Evolutionary conservation across 2,329 filamentous ascomycete species (phyloP).

Genomic region (Tolypocladium paradoxum): DNA sequence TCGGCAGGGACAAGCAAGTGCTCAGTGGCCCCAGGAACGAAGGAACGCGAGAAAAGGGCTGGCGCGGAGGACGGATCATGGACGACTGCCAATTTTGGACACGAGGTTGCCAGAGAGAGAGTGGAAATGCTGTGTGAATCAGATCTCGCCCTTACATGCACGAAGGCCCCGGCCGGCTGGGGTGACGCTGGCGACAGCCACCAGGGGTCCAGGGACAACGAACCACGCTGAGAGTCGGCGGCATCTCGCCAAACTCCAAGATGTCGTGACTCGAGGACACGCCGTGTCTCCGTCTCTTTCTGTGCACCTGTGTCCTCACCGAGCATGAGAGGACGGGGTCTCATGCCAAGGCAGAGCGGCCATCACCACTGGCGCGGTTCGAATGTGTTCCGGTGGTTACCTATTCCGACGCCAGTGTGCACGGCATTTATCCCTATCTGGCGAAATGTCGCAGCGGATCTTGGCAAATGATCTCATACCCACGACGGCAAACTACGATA

Average conservation of each 20-base stretch:
- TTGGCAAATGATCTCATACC: not conserved
- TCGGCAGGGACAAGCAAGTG: not conserved
- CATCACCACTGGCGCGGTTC: not conserved
- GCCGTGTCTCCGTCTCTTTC: not conserved
- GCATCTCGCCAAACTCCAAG: not conserved
- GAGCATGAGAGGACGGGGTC: not conserved
- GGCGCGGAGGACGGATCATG: not conserved
- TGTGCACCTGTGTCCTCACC: not conserved
- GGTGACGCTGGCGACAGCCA: constrained; percentile 3
- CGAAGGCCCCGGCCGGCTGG: not conserved
- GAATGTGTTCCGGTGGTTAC: too few species aligned
- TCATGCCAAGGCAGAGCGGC: not conserved
- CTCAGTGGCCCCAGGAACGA: not conserved
- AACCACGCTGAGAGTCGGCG: not conserved
- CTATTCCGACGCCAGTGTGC: not conserved
- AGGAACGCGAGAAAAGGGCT: not conserved
- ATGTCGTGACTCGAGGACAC: not conserved
- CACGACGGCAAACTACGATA: not conserved
- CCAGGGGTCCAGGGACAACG: constrained; percentile 7
- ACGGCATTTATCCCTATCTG: not conserved
- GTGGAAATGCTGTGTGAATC: constrained; percentile 7
- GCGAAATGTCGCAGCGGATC: not conserved
- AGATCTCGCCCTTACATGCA: constrained; percentile 11
- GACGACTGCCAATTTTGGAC: constrained; percentile 18
- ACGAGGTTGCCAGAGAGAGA: constrained; percentile 19